These are phyloP conservation scores for Dioszegia crocea DNA, from an alignment of 768 basidiomycete genomes.

Conservation along the genomic window DNA sequence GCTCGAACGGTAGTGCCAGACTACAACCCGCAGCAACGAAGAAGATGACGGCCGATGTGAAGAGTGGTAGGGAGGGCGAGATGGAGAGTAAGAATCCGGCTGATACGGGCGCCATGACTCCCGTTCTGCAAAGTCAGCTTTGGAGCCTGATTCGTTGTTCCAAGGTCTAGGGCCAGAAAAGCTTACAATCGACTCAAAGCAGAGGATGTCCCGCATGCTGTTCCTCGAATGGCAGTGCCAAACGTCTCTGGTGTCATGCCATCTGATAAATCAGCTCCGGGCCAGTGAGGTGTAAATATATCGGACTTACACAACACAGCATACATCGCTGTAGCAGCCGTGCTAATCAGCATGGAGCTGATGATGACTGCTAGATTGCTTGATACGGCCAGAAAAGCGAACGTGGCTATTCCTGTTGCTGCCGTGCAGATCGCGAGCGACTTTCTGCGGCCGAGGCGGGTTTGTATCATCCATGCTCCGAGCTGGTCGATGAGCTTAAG, in stretches of 20 bases:
- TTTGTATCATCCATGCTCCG: conserved; percentile 48
- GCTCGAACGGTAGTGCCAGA: conserved; percentile 44
- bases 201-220: conserved; percentile 48
- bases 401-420: conserved; percentile 41
- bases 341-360: conserved; percentile 42
- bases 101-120: conserved; percentile 42
- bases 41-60: conserved; percentile 40
- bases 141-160: background rate
- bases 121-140: conserved; percentile 30
- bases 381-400: conserved; percentile 40
- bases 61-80: conserved; percentile 39
- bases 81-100: conserved; percentile 43
- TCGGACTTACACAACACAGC: conserved; percentile 49
- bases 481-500: conserved; percentile 19
- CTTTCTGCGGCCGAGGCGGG: conserved; percentile 40
- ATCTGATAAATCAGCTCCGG: conserved; percentile 22
- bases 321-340: conserved; percentile 49
- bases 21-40: conserved; percentile 38
- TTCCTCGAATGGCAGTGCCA: conserved; percentile 44
- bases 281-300: background rate
- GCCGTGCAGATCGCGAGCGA: conserved; percentile 45
- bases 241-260: conserved; percentile 50
- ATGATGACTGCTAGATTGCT: conserved; percentile 39
- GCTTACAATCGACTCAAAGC: conserved; percentile 46
- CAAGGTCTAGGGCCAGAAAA: background rate